These are phyloP conservation scores for Cryoendolithus antarcticus DNA, from an alignment of 2,329 filamentous ascomycete species.

Conservation along the genomic window DNA sequence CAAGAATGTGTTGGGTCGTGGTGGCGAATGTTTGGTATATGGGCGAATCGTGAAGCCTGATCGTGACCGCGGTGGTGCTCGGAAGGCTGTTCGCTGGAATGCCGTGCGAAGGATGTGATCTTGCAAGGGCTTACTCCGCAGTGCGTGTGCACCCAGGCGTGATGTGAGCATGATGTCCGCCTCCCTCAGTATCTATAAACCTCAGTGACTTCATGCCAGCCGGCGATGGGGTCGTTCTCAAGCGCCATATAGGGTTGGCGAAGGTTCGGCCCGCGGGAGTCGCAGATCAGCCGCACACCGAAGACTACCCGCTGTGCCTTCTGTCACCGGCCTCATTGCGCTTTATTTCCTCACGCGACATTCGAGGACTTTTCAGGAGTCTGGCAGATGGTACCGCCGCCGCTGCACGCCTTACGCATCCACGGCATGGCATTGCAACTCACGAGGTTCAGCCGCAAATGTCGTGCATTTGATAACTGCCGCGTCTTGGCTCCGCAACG, in stretches of 20 bases:
- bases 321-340: neutral
- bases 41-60: slow-evolving; percentile 4
- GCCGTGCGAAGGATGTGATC: slow-evolving; percentile 3
- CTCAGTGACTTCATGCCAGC: neutral
- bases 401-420: no score
- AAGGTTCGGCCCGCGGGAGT: slow-evolving; percentile 1
- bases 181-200: neutral
- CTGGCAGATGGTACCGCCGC: neutral
- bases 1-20: slow-evolving; percentile 3
- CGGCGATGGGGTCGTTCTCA: neutral
- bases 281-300: slow-evolving; percentile 1
- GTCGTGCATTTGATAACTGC: neutral
- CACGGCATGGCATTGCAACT: neutral
- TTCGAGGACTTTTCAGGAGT: neutral
- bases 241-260: slow-evolving; percentile 1
- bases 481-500: neutral
- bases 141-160: slow-evolving; percentile 2
- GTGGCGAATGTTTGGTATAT: slow-evolving; percentile 1
- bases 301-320: slow-evolving; percentile 1
- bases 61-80: slow-evolving; percentile 4
- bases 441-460: neutral
- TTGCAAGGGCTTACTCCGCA: slow-evolving; percentile 5
- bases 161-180: slow-evolving; percentile 2
- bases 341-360: neutral
- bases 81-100: slow-evolving; percentile 1